Conservation (phyloP, 2,329 filamentous ascomycete species). For the Rosellinia necatrix region DNA sequence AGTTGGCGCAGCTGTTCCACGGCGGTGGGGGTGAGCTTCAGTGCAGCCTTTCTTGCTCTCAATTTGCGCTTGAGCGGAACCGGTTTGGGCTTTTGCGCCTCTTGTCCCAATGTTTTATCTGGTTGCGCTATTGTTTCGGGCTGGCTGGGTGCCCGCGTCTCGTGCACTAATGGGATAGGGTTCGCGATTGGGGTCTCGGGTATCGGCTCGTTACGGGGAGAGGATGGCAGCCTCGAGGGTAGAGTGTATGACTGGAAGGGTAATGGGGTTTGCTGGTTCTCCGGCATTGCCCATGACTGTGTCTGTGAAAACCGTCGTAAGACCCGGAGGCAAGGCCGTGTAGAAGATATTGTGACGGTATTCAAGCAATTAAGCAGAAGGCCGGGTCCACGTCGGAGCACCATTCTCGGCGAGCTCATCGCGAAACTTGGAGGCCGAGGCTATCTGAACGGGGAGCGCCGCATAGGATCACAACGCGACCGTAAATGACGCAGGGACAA, state of each 20-base stretch:
- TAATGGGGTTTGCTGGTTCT: conserved; percentile 37
- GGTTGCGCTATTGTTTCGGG: conserved; percentile 22
- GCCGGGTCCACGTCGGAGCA: conserved; percentile 41
- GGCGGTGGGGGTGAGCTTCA: conserved; percentile 80
- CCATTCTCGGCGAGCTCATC: conserved; percentile 50
- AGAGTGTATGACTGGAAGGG: conserved; percentile 60
- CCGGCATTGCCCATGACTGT: conserved; percentile 35
- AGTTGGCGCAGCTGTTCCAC: conserved; percentile 78
- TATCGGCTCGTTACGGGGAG: conserved; percentile 49
- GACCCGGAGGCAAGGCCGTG: conserved; percentile 46
- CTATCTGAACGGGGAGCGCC: not conserved
- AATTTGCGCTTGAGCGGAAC: conserved; percentile 68
- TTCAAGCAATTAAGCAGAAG: conserved; percentile 34
- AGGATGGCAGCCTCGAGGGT: conserved; percentile 46
- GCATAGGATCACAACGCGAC: not conserved
- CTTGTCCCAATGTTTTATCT: conserved; percentile 60
- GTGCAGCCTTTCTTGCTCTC: conserved; percentile 84
- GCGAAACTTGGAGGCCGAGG: conserved; percentile 5
- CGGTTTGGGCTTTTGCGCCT: conserved; percentile 69
- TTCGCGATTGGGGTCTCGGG: conserved; percentile 54
- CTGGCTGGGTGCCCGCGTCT: conserved; percentile 52
- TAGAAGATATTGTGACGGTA: conserved; percentile 47
- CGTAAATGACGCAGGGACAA: conserved; percentile 12
- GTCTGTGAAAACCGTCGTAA: conserved; percentile 49
- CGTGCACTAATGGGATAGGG: conserved; percentile 56